phyloP scores from a whole-genome alignment of 306 rosid species.

The Leucaena leucocephala region DNA sequence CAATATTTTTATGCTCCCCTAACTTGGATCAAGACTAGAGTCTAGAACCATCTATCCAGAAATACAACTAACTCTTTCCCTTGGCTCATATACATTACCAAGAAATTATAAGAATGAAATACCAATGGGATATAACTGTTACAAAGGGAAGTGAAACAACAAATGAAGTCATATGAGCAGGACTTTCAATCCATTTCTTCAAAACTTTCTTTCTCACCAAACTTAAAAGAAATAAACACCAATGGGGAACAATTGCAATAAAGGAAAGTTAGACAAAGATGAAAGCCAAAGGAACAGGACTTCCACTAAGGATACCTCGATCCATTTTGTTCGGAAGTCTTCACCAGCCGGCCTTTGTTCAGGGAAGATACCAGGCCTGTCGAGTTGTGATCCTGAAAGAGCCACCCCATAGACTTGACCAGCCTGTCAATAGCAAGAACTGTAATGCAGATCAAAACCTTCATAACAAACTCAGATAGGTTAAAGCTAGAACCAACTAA shows the following conservation, averaged over 20 bases:
- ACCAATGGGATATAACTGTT: constrained; percentile 6
- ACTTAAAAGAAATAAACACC: constrained; percentile 7
- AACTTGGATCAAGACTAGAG: constrained; percentile 22
- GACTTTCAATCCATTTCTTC: not conserved
- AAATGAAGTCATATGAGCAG: not conserved
- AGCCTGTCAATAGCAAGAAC: constrained; percentile 67
- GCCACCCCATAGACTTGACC: constrained; percentile 94
- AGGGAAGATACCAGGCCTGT: constrained; percentile 78
- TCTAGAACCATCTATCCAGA: constrained; percentile 19
- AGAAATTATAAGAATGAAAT: constrained; percentile 13
- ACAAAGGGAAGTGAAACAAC: constrained; percentile 15
- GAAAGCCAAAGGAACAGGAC: constrained; percentile 9
- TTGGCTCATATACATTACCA: constrained; percentile 12
- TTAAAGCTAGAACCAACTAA: constrained; percentile 2
- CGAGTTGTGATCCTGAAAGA: constrained; percentile 80
- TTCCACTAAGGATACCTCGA: constrained; percentile 66
- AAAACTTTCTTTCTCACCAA: not conserved
- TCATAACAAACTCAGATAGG: constrained; percentile 32
- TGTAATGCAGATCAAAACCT: constrained; percentile 36
- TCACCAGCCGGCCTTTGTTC: constrained; percentile 77
- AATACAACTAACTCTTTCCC: constrained; percentile 21
- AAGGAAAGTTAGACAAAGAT: constrained; percentile 11
- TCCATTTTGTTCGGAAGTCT: constrained; percentile 88
- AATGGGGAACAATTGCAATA: constrained; percentile 7
- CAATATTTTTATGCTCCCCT: not conserved